phyloP scores from a whole-genome alignment of 352 stramenopile genomes.

The Phytophthora vignae region DNA sequence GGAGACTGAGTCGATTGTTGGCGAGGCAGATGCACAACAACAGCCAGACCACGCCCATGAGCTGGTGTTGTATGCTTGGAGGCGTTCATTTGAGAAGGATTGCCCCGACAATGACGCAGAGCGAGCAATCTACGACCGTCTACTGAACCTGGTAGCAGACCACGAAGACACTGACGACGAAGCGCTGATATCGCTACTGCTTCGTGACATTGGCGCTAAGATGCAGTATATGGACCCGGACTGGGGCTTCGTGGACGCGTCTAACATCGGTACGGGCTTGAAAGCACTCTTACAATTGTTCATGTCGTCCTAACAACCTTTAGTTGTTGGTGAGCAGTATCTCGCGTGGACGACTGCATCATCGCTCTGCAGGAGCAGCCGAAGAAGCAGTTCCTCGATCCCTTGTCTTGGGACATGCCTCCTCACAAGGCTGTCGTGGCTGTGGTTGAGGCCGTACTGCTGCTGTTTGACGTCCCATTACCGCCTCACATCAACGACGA shows the following conservation, averaged over 20 bases:
- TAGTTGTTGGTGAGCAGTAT: constrained; percentile 37
- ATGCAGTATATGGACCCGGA: constrained; percentile 46
- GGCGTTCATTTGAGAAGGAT: constrained; percentile 28
- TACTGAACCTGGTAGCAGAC: constrained; percentile 28
- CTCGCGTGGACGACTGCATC: constrained; percentile 63
- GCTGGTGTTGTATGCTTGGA: constrained; percentile 23
- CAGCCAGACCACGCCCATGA: constrained; percentile 2
- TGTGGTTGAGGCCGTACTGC: constrained; percentile 59
- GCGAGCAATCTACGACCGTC: constrained; percentile 21
- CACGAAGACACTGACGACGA: constrained; percentile 23
- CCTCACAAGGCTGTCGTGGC: constrained; percentile 54
- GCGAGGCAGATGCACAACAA: constrained; percentile 9
- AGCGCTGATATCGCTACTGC: constrained; percentile 17
- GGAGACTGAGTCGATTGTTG: constrained; percentile 14
- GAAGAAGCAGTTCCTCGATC: constrained; percentile 71
- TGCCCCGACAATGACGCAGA: constrained; percentile 25
- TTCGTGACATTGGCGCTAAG: constrained; percentile 49
- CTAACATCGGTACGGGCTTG: constrained; percentile 54
- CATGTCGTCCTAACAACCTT: neutral
- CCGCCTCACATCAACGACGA: constrained; percentile 29
- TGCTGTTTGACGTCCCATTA: constrained; percentile 62
- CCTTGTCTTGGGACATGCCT: constrained; percentile 65
- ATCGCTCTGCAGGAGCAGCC: constrained; percentile 64
- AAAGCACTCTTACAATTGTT: no score
- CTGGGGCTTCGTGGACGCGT: constrained; percentile 65